These are phyloP conservation scores for Eremochloa ophiuroides DNA, from an alignment of 176 grass and related monocot species.

Conservation along the genomic window DNA sequence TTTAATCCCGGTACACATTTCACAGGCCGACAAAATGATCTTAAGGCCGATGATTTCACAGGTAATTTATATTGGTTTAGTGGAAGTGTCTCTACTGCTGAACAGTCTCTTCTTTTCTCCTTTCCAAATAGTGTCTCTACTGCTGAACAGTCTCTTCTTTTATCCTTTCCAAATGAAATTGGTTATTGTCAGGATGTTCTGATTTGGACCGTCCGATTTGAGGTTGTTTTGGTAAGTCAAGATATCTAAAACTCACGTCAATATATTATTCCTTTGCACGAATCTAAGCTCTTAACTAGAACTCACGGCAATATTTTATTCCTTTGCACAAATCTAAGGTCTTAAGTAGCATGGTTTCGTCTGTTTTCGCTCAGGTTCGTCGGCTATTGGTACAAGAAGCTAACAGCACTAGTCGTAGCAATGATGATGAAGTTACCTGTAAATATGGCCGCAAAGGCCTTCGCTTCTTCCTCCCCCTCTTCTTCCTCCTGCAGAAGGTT, in stretches of 20 bases:
- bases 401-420: conserved; percentile 24
- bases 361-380: conserved; percentile 1
- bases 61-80: conserved; percentile 22
- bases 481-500: background rate
- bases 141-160: conserved; percentile 12
- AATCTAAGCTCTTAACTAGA: too few relatives aligned
- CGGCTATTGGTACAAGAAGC: conserved; percentile 22
- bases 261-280: too few relatives aligned
- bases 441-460: conserved; percentile 19
- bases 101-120: conserved; percentile 10
- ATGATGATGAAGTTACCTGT: conserved; percentile 21
- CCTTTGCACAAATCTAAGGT: background rate
- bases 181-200: conserved; percentile 3
- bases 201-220: background rate
- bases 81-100: background rate
- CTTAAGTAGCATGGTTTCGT: background rate
- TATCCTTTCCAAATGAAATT: conserved; percentile 21
- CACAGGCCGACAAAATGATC: background rate
- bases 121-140: conserved; percentile 15
- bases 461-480: background rate
- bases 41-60: background rate
- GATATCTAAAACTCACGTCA: background rate
- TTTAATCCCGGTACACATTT: background rate
- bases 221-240: conserved; percentile 40
- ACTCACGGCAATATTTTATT: too few relatives aligned